Percentiles rank a stretch among this genome's conserved stretches.
phyloP scores from a whole-genome alignment of 129 eudicot species.

The Kitagawia praeruptora region DNA sequence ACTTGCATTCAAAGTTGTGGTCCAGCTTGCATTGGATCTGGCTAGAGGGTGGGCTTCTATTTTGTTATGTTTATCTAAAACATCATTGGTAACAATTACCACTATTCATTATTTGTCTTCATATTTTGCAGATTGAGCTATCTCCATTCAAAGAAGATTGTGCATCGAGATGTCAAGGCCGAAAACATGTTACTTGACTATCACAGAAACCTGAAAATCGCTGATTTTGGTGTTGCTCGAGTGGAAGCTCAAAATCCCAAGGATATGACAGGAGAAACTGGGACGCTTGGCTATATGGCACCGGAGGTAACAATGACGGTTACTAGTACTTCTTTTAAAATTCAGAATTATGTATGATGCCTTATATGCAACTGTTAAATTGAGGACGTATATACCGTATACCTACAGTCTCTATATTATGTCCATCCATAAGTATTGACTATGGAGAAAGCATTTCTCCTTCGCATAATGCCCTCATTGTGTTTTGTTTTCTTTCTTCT shows the following conservation, averaged over 20 bases:
- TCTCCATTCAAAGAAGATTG: conserved; percentile 80
- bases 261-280: conserved; percentile 97
- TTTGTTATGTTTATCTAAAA: neutral
- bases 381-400: neutral
- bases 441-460: neutral
- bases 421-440: neutral
- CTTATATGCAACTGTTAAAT: neutral
- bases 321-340: neutral
- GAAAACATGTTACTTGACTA: conserved; percentile 78
- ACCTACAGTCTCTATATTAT: neutral
- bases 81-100: neutral
- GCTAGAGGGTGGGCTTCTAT: conserved; percentile 61
- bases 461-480: conserved; percentile 1
- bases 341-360: neutral
- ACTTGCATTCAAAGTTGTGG: conserved; percentile 62
- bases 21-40: conserved; percentile 84
- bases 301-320: conserved; percentile 56
- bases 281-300: conserved; percentile 95
- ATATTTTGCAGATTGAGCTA: conserved; percentile 55
- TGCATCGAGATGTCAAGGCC: conserved; percentile 92
- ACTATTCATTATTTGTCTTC: conserved; percentile 9
- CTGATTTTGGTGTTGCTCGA: conserved; percentile 94
- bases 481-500: neutral
- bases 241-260: conserved; percentile 84
- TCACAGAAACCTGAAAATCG: conserved; percentile 58